phyloP scores from a whole-genome alignment of 2,329 filamentous ascomycete genomes.

The Sporothrix pallida region DNA sequence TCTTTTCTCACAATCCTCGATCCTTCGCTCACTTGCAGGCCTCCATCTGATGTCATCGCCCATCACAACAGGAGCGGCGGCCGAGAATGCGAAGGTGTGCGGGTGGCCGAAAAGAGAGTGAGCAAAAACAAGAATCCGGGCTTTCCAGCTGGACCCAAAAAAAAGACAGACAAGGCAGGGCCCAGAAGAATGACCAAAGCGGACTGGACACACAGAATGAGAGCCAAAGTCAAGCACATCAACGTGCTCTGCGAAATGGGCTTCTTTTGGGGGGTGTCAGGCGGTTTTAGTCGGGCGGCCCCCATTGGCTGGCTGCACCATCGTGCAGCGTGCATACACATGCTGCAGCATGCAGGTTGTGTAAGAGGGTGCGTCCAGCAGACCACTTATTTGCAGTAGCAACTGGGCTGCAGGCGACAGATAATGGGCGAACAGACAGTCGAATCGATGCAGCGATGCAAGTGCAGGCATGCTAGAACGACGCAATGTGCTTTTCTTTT shows the following conservation, averaged over 20 bases:
- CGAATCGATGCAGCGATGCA: constrained; percentile 27
- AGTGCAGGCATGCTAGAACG: constrained; percentile 16
- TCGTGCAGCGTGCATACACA: constrained; percentile 35
- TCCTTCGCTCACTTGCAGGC: background rate
- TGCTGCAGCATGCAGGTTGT: constrained; percentile 34
- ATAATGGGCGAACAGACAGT: background rate
- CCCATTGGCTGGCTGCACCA: constrained; percentile 37
- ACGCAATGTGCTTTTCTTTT: background rate
- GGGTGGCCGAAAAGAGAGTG: constrained; percentile 5
- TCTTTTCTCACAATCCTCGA: background rate
- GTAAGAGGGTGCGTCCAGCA: constrained; percentile 34
- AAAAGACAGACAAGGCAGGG: background rate
- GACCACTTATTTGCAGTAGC: constrained; percentile 35
- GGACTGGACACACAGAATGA: background rate
- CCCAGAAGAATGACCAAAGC: constrained; percentile 12
- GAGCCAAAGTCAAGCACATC: background rate
- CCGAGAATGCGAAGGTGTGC: constrained; percentile 17
- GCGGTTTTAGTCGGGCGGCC: constrained; percentile 36
- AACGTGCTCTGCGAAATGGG: constrained; percentile 28
- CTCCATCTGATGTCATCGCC: constrained; percentile 26
- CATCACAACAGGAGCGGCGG: constrained; percentile 2
- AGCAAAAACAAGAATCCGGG: background rate
- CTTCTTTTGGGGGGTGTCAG: constrained; percentile 36
- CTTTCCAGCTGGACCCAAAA: background rate
- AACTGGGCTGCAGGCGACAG: constrained; percentile 31